phyloP scores from a whole-genome alignment of 2,329 filamentous ascomycete genomes.

The Aspergillus sp. region DNA sequence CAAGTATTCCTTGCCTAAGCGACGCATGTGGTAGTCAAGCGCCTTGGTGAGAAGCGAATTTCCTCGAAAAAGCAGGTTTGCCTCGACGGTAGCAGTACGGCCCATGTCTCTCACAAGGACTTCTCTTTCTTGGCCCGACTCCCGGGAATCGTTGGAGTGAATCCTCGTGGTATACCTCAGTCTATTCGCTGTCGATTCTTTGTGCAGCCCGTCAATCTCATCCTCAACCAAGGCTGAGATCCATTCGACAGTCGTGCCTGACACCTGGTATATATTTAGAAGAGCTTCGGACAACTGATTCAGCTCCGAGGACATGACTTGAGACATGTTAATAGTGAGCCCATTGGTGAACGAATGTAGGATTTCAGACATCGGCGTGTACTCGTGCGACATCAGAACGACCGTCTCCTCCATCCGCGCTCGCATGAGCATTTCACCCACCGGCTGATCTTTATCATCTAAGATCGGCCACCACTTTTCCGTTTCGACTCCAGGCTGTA shows the following conservation, averaged over 20 bases:
- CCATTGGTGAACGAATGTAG: constrained; percentile 82
- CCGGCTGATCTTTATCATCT: constrained; percentile 71
- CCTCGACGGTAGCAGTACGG: constrained; percentile 70
- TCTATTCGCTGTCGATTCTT: constrained; percentile 69
- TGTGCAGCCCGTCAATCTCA: constrained; percentile 91
- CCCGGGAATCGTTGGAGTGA: constrained; percentile 61
- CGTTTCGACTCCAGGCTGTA: constrained; percentile 73
- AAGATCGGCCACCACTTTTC: constrained; percentile 87
- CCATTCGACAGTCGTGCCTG: constrained; percentile 82
- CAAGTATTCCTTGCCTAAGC: constrained; percentile 88
- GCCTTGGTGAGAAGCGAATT: constrained; percentile 93
- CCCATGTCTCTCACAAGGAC: constrained; percentile 64
- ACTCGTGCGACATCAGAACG: constrained; percentile 83
- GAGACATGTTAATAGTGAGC: constrained; percentile 80
- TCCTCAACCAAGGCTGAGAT: constrained; percentile 91
- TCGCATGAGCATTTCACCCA: constrained; percentile 83
- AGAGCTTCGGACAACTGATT: constrained; percentile 81
- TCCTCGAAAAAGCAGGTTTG: constrained; percentile 90
- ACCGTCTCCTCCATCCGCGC: constrained; percentile 85
- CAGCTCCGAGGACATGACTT: constrained; percentile 74
- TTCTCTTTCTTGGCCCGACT: constrained; percentile 58
- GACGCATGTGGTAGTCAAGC: constrained; percentile 92
- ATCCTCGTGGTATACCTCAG: constrained; percentile 65
- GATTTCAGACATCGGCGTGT: constrained; percentile 76
- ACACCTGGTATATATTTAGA: constrained; percentile 93